phyloP scores from a whole-genome alignment of 352 stramenopile species.

The Elongisporangium senticosum region DNA sequence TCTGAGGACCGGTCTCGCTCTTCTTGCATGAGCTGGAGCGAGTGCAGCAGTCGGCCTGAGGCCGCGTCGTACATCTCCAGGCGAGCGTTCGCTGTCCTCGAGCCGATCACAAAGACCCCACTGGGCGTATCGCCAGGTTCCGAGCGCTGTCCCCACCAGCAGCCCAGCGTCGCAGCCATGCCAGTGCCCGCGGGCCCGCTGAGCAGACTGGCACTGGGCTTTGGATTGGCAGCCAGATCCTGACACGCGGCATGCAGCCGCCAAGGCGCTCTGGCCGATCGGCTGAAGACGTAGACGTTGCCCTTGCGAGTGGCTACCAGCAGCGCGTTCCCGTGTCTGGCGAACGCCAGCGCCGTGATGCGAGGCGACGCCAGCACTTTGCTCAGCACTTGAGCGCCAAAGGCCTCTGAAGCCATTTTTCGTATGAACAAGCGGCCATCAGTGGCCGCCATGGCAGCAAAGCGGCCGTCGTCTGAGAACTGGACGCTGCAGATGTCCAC shows the following conservation, averaged over 20 bases:
- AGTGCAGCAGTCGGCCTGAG: conserved; percentile 37
- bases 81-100: conserved; percentile 17
- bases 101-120: conserved; percentile 38
- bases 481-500: conserved; percentile 35
- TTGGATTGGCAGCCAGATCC: conserved; percentile 37
- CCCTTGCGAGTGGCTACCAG: conserved; percentile 53
- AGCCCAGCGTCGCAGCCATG: conserved; percentile 32
- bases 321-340: conserved; percentile 17
- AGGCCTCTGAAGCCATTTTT: conserved; percentile 4
- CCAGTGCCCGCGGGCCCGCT: conserved; percentile 5
- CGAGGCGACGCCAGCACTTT: conserved; percentile 44
- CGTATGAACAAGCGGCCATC: conserved; percentile 52
- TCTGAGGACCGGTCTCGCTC: not conserved
- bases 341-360: conserved; percentile 51
- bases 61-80: conserved; percentile 47
- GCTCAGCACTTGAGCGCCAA: conserved; percentile 20
- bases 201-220: conserved; percentile 13
- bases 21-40: conserved; percentile 20
- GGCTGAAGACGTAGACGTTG: conserved; percentile 50
- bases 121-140: not conserved
- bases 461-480: conserved; percentile 25
- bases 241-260: conserved; percentile 14
- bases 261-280: conserved; percentile 16
- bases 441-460: conserved; percentile 33
- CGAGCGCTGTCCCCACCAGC: conserved; percentile 31